Conservation (phyloP, 805 yeast genomes). For the Teunomyces cretensis region DNA sequence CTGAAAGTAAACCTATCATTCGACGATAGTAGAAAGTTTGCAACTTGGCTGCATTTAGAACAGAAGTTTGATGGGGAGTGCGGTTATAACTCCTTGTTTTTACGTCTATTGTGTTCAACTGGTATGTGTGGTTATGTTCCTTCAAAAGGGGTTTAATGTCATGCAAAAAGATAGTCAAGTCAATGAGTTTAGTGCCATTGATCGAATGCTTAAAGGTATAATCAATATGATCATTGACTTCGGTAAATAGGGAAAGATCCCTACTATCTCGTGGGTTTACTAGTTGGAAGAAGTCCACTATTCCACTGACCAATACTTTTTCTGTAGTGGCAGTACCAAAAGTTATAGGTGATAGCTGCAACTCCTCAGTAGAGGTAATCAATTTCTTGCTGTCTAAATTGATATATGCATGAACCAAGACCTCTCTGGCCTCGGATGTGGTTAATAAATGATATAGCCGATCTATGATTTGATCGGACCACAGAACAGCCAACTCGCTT, state of each 20-base stretch:
- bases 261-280: conserved; percentile 10
- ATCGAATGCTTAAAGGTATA: conserved; percentile 8
- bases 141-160: conserved; percentile 13
- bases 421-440: conserved; percentile 60
- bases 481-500: conserved; percentile 25
- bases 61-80: conserved; percentile 52
- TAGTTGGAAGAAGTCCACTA: conserved; percentile 51
- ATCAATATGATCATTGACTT: conserved; percentile 19
- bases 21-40: conserved; percentile 63
- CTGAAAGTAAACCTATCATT: conserved; percentile 41
- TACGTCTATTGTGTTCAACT: conserved; percentile 44
- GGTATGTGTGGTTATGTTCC: conserved; percentile 12
- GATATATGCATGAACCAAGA: conserved; percentile 54
- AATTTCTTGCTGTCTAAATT: conserved; percentile 26
- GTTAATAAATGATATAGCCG: conserved; percentile 42
- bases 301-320: conserved; percentile 56
- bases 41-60: conserved; percentile 47
- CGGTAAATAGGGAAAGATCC: conserved; percentile 23
- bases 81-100: conserved; percentile 53
- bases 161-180: conserved; percentile 23
- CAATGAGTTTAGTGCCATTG: conserved; percentile 22
- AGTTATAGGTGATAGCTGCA: background rate
- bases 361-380: conserved; percentile 5
- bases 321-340: background rate
- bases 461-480: conserved; percentile 43